Evolutionary conservation across 1,139 yeast genomes (phyloP).

Genomic region (Petasospora fabianii): DNA sequence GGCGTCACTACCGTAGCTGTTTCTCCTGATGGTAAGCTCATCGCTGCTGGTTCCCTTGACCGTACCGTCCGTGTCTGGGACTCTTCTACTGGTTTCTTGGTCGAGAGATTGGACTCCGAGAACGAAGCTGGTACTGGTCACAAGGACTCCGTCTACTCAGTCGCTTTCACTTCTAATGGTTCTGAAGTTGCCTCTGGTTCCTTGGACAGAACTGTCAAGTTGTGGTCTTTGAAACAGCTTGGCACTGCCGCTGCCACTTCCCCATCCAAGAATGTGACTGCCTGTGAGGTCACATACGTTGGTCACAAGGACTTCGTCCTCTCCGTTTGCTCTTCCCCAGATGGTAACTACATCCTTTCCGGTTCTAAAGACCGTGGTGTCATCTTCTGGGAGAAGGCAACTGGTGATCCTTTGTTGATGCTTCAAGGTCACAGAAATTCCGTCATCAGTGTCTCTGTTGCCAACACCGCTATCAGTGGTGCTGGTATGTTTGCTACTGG

Average conservation of each 20-base stretch:
- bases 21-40: slow-evolving; percentile 89
- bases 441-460: slow-evolving; percentile 91
- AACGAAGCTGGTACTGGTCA: slow-evolving; percentile 88
- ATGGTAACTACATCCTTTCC: slow-evolving; percentile 84
- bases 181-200: slow-evolving; percentile 93
- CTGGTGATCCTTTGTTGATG: slow-evolving; percentile 93
- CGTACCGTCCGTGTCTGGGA: slow-evolving; percentile 98
- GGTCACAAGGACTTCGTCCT: slow-evolving; percentile 97
- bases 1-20: slow-evolving; percentile 98
- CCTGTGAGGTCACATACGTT: slow-evolving; percentile 87
- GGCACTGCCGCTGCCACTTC: slow-evolving; percentile 39
- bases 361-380: slow-evolving; percentile 98
- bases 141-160: slow-evolving; percentile 93
- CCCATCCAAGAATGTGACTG: slow-evolving; percentile 40
- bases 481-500: slow-evolving; percentile 90
- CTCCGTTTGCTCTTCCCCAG: slow-evolving; percentile 92
- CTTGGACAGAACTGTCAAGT: slow-evolving; percentile 90
- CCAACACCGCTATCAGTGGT: slow-evolving; percentile 68
- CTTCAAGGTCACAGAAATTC: slow-evolving; percentile 96
- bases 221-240: slow-evolving; percentile 77
- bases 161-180: slow-evolving; percentile 90
- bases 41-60: slow-evolving; percentile 96
- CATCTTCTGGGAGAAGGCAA: slow-evolving; percentile 90
- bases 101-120: slow-evolving; percentile 90
- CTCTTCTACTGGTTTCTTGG: slow-evolving; percentile 86